Conservation (phyloP, 2,329 filamentous ascomycete species). For the Xylariales sp. region DNA sequence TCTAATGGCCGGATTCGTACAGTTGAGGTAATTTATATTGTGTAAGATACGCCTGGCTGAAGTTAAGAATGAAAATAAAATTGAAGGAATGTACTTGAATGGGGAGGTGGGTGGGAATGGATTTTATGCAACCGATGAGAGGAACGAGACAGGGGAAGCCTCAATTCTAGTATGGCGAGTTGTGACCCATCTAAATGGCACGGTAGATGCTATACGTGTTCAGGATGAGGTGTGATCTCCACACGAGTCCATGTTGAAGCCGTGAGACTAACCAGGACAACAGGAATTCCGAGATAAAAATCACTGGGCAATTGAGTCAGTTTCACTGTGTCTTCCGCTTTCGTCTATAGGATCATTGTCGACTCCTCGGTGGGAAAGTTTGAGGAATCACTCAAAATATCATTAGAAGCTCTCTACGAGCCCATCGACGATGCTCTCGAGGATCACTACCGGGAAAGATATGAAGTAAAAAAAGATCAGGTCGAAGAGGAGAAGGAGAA, state of each 20-base stretch:
- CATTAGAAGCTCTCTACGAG: constrained; percentile 6
- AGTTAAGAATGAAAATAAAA: background rate
- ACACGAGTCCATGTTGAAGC: background rate
- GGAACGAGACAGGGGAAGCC: constrained; percentile 7
- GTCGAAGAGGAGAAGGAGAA: constrained; percentile 3
- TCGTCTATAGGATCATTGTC: constrained; percentile 7
- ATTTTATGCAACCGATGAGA: constrained; percentile 1
- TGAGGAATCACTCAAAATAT: constrained; percentile 19
- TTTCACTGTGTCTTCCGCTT: constrained; percentile 5
- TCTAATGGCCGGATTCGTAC: constrained; percentile 6
- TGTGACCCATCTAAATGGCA: background rate
- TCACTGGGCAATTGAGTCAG: background rate
- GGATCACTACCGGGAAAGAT: background rate
- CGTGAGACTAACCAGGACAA: background rate
- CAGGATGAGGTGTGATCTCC: constrained; percentile 4
- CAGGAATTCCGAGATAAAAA: constrained; percentile 22
- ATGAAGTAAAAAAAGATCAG: background rate
- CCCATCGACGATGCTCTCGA: background rate
- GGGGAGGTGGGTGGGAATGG: background rate
- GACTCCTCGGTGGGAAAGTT: background rate
- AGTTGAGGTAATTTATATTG: background rate
- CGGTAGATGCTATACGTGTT: constrained; percentile 1
- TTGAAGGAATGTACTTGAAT: background rate
- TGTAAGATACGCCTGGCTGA: background rate
- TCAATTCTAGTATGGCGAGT: constrained; percentile 20